phyloP scores from a whole-genome alignment of 2,329 filamentous ascomycete species.

The Exserohilum rostratum region DNA sequence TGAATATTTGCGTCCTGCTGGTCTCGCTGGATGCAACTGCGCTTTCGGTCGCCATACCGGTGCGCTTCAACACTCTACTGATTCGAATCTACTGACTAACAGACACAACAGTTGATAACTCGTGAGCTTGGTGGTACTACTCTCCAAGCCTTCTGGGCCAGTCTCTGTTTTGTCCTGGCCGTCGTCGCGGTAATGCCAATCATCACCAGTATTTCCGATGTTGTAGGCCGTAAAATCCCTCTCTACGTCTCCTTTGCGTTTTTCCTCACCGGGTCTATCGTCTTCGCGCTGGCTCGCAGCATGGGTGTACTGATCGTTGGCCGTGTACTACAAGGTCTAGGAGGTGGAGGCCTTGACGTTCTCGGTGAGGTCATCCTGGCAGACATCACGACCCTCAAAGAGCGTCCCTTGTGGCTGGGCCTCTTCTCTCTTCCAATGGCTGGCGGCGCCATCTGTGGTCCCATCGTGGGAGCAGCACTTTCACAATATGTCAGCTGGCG shows the following conservation, averaged over 20 bases:
- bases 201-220: constrained; percentile 33
- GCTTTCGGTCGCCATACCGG: neutral
- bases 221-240: constrained; percentile 30
- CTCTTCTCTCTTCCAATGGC: constrained; percentile 58
- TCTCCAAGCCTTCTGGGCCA: constrained; percentile 64
- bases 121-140: neutral
- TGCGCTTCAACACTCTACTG: neutral
- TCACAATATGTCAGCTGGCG: constrained; percentile 51
- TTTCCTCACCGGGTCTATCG: constrained; percentile 55
- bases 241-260: constrained; percentile 34
- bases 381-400: constrained; percentile 60
- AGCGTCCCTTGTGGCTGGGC: constrained; percentile 55
- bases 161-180: constrained; percentile 43
- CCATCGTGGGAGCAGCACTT: constrained; percentile 57
- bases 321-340: constrained; percentile 58
- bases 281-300: constrained; percentile 53
- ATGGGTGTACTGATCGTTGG: constrained; percentile 60
- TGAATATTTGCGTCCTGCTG: neutral
- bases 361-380: constrained; percentile 58
- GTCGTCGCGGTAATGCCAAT: constrained; percentile 34
- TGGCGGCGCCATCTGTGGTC: constrained; percentile 56
- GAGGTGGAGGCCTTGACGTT: constrained; percentile 58
- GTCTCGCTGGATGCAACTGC: neutral
- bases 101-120: neutral
- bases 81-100: neutral